A percentile compares a stretch with the other conserved stretches of the same genome.
These are phyloP conservation scores for Clonostachys solani DNA, from an alignment of 2,329 filamentous ascomycete genomes.

Conservation along the genomic window DNA sequence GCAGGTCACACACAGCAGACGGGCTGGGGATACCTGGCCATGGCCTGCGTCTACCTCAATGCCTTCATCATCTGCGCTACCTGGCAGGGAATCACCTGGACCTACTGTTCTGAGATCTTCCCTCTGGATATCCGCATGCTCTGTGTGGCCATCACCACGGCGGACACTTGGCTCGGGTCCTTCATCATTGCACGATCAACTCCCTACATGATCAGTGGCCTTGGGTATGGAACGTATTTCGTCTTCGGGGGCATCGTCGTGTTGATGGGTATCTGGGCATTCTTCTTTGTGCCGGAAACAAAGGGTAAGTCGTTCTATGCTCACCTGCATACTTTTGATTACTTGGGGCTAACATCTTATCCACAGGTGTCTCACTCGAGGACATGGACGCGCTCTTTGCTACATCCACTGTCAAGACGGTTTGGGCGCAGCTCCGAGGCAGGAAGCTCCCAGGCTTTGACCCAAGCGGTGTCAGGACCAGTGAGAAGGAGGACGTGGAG, in stretches of 20 bases:
- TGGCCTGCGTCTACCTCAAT: conserved; percentile 39
- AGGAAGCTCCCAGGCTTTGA: neutral
- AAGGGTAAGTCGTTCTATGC: conserved; percentile 24
- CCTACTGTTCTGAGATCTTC: conserved; percentile 43
- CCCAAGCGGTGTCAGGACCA: neutral
- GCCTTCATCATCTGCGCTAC: conserved; percentile 29
- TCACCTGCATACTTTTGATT: conserved; percentile 24
- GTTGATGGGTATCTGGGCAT: conserved; percentile 37
- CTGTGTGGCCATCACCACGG: conserved; percentile 24
- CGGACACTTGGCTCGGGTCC: conserved; percentile 29
- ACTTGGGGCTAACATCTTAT: conserved; percentile 30
- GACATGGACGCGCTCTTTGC: conserved; percentile 34
- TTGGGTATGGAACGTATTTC: conserved; percentile 46
- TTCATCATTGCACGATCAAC: conserved; percentile 32
- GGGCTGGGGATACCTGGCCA: conserved; percentile 35
- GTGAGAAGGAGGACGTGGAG: conserved; percentile 3
- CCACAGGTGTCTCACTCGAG: conserved; percentile 33
- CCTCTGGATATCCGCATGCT: conserved; percentile 28
- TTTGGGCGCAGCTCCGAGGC: conserved; percentile 14
- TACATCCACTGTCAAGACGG: conserved; percentile 21
- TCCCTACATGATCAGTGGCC: conserved; percentile 32
- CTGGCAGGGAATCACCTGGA: conserved; percentile 37
- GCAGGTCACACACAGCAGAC: conserved; percentile 35
- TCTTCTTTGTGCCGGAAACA: conserved; percentile 47
- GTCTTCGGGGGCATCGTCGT: conserved; percentile 43